Conservation (phyloP, 345 rosid species). For the Camelina laxa region DNA sequence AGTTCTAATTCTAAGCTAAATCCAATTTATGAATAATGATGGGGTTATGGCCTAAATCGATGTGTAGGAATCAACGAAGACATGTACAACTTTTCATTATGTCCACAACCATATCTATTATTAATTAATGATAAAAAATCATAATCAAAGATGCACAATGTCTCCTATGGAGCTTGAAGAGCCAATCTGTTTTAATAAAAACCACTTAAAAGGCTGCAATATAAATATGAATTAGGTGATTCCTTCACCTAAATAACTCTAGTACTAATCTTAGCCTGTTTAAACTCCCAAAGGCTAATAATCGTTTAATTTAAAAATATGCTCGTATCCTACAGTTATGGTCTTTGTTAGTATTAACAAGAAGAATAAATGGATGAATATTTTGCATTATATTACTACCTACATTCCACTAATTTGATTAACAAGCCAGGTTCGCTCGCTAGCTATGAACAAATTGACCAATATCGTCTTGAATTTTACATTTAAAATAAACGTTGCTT, state of each 20-base stretch:
- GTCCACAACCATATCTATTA: conserved; percentile 8
- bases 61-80: conserved; percentile 42
- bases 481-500: conserved; percentile 23
- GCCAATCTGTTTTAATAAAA: conserved; percentile 34
- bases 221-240: conserved; percentile 12
- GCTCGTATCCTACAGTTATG: conserved; percentile 10
- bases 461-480: not conserved
- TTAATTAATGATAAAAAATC: conserved; percentile 10
- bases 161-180: conserved; percentile 38
- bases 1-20: conserved; percentile 19
- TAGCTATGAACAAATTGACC: not conserved
- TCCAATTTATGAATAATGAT: conserved; percentile 22
- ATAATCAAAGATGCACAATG: conserved; percentile 23
- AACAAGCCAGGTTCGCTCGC: not conserved
- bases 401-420: conserved; percentile 7
- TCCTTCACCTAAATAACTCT: conserved; percentile 32
- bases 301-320: not conserved
- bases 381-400: conserved; percentile 12
- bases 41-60: conserved; percentile 22
- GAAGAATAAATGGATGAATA: conserved; percentile 17
- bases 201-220: conserved; percentile 21
- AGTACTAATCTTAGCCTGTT: conserved; percentile 25
- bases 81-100: conserved; percentile 30
- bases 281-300: conserved; percentile 32
- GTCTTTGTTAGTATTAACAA: not conserved